Base-by-base conservation (phyloP, 2,329 filamentous ascomycete species). In the Penicillium sp. region DNA sequence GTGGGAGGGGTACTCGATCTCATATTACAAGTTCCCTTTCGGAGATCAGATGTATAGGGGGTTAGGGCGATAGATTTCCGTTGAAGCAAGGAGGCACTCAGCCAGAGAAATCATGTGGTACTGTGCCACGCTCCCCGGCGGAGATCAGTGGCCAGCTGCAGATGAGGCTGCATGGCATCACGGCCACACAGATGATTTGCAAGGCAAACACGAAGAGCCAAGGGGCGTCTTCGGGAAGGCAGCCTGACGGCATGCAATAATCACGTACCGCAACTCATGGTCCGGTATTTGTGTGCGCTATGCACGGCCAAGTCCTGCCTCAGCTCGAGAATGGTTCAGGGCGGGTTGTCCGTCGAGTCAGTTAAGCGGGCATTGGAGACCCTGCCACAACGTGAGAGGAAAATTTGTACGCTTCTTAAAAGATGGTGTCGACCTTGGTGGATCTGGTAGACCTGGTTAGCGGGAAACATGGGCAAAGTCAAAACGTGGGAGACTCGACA, bases 21-120 rank as follows among this genome's bases (percentile, higher is more conserved):
- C 10, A 27, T 27, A 27, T 6, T n/a, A 1, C 25, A 4, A n/a
- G 25, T 6, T 27, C 6, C 25, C 9, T 7, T 36, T 36, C 14
- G 25, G 33, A 34, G 5, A 37, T 38, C 37, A 34, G 33, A 41
- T 30, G 11, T 23, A 17, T 2, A 34, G 6, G 10, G 9, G 3
- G 25, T 15, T 16, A 15, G 16, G 20, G 13, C n/a, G 17, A 31
- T 17, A n/a, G 8, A 17, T 4, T 23, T 13, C 14, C 13, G 10
- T 39, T 36, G 25, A 45, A 42, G 43, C 29, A 49, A 49, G 43
- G 40, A 41, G 47, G 34, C 32, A 30, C n/a, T n/a, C n/a, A n/a
- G n/a, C 23, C 16, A 18, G 27, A 17, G 9, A 20, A 5, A 19
- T 17, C 26, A 9, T 20, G 17, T 19, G 16, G 31, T 34, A 29